Evolutionary conservation across 164 flowering plant genomes (phyloP), one percentile per base, ranked within the genome.

Genomic region (Saururus chinensis): DNA sequence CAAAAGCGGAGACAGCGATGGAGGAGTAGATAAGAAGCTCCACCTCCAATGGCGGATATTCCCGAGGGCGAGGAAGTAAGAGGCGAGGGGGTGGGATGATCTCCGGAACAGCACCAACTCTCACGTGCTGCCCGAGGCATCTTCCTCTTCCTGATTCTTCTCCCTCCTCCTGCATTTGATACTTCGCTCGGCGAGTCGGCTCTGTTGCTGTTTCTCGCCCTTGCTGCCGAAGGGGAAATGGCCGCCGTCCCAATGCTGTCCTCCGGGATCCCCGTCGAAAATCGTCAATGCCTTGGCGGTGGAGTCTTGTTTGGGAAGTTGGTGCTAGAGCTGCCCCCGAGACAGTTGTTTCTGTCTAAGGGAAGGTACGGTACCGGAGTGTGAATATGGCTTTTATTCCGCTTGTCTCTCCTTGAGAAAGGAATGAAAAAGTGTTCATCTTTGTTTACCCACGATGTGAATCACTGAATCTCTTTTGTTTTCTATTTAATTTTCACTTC

Each of bases 261-360:
- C 62, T 21, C 70, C 66, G 72, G 67, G 30, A 62, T 61, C 55
- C 40, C 51, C 35, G 53, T 51, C 23, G 70, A 66, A 23, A 66
- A 41, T 62, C 53, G 40, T 66, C 53, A 55, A 37, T 30, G 45
- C 4, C 19, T 53, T 16, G 12, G n/a, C 35, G 66, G 45, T 66
- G 23, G 59, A 35, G 61, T 59, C 30, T 26, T 66, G 42, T 3
- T 56, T n/a, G 30, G 66, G 59, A 45, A 53, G 12, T 62, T 65
- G 42, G 41, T 53, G 53, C 54, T 49, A 6, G 67, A n/a, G 53
- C 62, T 41, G 41, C 21, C 56, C 51, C 24, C 19, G 19, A 40
- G 59, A 20, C 53, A 6, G 37, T 30, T 61, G 48, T 21, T 41
- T 63, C 30, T 55, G 22, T 48, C 57, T 26, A 66, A 55, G 53